Conservation (phyloP, 306 rosid species). For the Casuarina cunninghamiana region DNA sequence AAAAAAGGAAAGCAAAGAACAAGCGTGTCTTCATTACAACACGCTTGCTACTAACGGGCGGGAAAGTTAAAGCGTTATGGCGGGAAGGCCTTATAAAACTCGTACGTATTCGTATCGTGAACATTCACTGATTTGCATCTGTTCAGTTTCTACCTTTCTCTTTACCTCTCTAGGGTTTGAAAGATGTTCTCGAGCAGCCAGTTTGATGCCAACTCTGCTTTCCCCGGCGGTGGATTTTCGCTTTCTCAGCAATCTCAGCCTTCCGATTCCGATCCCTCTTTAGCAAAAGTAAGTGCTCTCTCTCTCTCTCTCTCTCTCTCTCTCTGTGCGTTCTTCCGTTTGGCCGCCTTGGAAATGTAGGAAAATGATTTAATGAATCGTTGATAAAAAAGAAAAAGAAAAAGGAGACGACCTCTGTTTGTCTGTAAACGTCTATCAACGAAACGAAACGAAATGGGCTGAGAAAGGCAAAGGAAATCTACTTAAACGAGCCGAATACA, state of each 20-base stretch:
- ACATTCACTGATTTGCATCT: neutral
- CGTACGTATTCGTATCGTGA: neutral
- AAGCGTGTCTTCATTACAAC: too few species aligned
- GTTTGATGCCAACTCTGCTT: slow-evolving; percentile 54
- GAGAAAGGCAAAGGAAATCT: neutral
- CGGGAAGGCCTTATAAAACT: slow-evolving; percentile 42
- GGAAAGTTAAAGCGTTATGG: slow-evolving; percentile 40
- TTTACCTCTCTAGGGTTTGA: slow-evolving; percentile 35
- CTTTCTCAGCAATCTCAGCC: slow-evolving; percentile 51
- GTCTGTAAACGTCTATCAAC: neutral
- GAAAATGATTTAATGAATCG: neutral
- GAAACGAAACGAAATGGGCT: neutral
- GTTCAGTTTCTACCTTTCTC: neutral
- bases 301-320: slow-evolving; percentile 18
- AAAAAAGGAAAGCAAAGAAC: too few species aligned
- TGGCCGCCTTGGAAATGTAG: slow-evolving; percentile 3
- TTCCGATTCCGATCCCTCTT: slow-evolving; percentile 54
- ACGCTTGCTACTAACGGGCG: slow-evolving; percentile 21
- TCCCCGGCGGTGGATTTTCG: slow-evolving; percentile 68
- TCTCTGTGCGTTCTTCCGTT: slow-evolving; percentile 10
- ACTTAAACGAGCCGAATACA: neutral
- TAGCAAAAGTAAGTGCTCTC: slow-evolving; percentile 48
- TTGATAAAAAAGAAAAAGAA: neutral
- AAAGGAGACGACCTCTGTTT: neutral
- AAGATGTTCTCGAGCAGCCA: slow-evolving; percentile 74